Base-by-base conservation (phyloP, 2,329 filamentous ascomycete genomes). In the Colletotrichum sidae region DNA sequence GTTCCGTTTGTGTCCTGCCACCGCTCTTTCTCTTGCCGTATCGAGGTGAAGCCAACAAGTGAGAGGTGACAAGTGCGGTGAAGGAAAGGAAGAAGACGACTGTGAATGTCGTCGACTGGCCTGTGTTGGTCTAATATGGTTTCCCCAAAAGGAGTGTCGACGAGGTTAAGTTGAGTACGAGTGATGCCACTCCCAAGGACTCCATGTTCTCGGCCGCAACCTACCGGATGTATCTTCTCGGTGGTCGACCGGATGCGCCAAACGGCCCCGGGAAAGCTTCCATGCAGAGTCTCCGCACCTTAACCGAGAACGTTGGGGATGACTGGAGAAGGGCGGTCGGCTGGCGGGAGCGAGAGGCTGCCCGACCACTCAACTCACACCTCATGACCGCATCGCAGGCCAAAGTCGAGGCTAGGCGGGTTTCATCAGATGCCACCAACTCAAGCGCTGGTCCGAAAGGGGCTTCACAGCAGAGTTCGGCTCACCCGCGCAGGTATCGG, bases 1-100 rank as follows among this genome's bases (percentile, higher is more conserved):
- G 69, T 69, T 73, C 73, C 80, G 82, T 83, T 84, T 85, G 82
- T 78, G 71, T 72, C 69, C 72, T 77, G 69, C 80, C 80, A 83
- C 81, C 81, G 81, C 81, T 80, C 75, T 80, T 84, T 83, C 72
- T 75, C 72, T 75, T 75, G 74, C 76, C 75, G 76, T 78, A 67
- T 68, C 68, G 68, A 69, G 68, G 76, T 72, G 74, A 73, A 76
- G 75, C 72, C 72, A 75, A 73, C 71, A 79, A 75, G 70, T 81
- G 79, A 81, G 69, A 78, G 75, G 67, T 81, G 76, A 80, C 69
- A 66, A 69, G 55, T 46, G 68, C 34, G 67, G 61, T 63, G 68
- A 57, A 54, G 44, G 59, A 38, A 34, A 44, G 59, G 45, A 59
- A 25, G 25, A 33, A 51, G 62, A 54, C 38, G 54, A 50, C 55